Evolutionary conservation across 2,329 filamentous ascomycete genomes (phyloP).

Genomic region (Exophiala spinifera): DNA sequence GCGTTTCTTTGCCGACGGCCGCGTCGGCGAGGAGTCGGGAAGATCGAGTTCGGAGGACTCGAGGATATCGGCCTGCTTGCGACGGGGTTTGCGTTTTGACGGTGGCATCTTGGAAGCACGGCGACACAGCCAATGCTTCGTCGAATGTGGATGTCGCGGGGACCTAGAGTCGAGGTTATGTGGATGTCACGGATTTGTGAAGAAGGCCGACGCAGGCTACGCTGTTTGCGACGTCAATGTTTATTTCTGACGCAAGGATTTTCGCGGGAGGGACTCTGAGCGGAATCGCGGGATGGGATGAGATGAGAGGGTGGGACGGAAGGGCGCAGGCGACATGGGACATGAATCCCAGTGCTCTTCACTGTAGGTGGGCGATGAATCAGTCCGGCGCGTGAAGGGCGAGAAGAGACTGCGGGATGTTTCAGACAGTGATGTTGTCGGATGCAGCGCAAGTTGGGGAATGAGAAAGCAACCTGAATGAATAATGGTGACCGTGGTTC

Average conservation of each 20-base stretch:
- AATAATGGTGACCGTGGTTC: neutral
- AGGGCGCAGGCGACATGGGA: neutral
- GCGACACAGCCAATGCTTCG: neutral
- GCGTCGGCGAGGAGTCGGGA: slow-evolving; percentile 48
- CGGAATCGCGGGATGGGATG: slow-evolving; percentile 4
- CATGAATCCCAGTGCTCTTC: neutral
- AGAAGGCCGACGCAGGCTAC: slow-evolving; percentile 10
- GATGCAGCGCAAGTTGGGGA: neutral
- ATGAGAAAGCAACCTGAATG: neutral
- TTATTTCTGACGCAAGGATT: slow-evolving; percentile 25
- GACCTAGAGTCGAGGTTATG: neutral
- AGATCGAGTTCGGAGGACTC: slow-evolving; percentile 42
- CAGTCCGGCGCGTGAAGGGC: neutral
- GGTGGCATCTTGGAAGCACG: slow-evolving; percentile 21
- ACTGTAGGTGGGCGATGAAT: neutral
- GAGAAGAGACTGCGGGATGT: neutral
- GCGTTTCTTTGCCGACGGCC: slow-evolving; percentile 48
- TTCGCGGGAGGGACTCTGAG: slow-evolving; percentile 5
- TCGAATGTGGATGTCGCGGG: neutral
- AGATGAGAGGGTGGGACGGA: neutral
- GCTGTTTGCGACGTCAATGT: slow-evolving; percentile 26
- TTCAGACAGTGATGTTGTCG: neutral
- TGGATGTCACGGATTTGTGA: neutral
- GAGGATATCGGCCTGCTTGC: slow-evolving; percentile 20
- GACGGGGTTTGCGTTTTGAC: slow-evolving; percentile 28